These are phyloP conservation scores for Fraxinus dipetala DNA, from an alignment of 305 asterid genomes.

Conservation along the genomic window DNA sequence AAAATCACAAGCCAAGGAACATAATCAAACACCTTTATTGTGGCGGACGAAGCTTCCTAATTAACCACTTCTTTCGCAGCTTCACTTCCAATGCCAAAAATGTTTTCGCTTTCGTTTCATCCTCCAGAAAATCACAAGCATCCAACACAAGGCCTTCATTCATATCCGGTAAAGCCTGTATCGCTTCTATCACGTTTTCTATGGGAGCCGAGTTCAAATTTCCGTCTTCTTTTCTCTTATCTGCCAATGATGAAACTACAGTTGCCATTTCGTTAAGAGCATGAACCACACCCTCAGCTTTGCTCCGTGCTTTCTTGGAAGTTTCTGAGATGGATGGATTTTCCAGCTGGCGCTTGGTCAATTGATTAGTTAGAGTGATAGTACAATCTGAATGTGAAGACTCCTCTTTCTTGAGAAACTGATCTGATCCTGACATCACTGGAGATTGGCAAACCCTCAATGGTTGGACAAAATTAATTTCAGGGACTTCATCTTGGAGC, in stretches of 20 bases:
- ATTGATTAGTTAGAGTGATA: constrained; percentile 7
- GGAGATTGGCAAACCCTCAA: constrained; percentile 24
- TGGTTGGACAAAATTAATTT: constrained; percentile 1
- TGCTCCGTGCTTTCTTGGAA: constrained; percentile 25
- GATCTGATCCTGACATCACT: constrained; percentile 24
- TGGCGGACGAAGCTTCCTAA: constrained; percentile 31
- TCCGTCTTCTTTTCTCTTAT: constrained; percentile 12
- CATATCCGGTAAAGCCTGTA: constrained; percentile 41
- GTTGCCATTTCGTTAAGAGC: constrained; percentile 21
- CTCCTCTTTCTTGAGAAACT: constrained; percentile 6
- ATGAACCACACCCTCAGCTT: constrained; percentile 23
- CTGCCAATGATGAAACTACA: constrained; percentile 24
- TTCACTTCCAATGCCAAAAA: constrained; percentile 44
- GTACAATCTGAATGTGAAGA: constrained; percentile 18
- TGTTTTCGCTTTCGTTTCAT: constrained; percentile 43
- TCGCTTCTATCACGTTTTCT: constrained; percentile 34
- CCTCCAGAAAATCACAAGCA: constrained; percentile 44
- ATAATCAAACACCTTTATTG: background rate
- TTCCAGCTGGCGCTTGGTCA: constrained; percentile 22
- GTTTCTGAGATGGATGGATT: constrained; percentile 5
- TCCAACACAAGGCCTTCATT: constrained; percentile 40
- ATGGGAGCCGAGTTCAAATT: constrained; percentile 15
- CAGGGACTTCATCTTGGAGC: constrained; percentile 3
- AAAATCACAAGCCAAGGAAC: constrained; percentile 32
- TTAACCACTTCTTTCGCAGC: constrained; percentile 44